Evolutionary conservation across 495 filamentous ascomycete species (phyloP).

Genomic region (Penicillium tannophilum): DNA sequence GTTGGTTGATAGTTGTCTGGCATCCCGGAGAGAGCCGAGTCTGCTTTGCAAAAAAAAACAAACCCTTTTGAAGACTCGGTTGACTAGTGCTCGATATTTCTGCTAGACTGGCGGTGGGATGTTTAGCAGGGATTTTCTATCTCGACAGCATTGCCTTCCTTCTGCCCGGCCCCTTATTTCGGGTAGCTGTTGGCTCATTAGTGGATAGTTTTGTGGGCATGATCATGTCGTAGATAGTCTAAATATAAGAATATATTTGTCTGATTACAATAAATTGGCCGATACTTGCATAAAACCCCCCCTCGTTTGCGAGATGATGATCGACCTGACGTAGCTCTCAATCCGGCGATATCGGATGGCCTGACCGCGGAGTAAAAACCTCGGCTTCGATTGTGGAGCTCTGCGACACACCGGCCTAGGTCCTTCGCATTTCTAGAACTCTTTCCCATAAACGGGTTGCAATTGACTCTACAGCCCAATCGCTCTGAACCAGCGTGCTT

Average conservation of each 20-base stretch:
- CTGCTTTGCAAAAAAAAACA: background rate
- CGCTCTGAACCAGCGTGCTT: constrained; percentile 14
- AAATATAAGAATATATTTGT: constrained; percentile 7
- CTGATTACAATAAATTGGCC: background rate
- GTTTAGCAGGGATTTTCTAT: background rate
- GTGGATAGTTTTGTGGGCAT: background rate
- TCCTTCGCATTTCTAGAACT: constrained; percentile 7
- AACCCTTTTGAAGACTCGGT: background rate
- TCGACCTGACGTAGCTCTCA: constrained; percentile 11
- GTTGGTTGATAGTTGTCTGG: background rate
- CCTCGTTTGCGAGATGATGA: background rate
- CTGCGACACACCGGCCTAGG: constrained; percentile 8
- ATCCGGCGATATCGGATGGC: constrained; percentile 31
- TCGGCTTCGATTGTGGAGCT: constrained; percentile 30
- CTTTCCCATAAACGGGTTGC: background rate
- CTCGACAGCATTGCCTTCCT: background rate
- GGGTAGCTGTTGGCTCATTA: background rate
- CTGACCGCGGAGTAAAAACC: constrained; percentile 32
- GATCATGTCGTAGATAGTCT: constrained; percentile 4
- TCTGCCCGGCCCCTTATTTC: background rate
- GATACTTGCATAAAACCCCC: background rate
- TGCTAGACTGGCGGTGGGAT: background rate
- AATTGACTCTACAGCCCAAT: constrained; percentile 6
- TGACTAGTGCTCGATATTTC: background rate
- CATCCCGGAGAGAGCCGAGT: background rate